These are phyloP conservation scores for Bremia lactucae DNA, from an alignment of 352 stramenopile genomes.

Conservation along the genomic window DNA sequence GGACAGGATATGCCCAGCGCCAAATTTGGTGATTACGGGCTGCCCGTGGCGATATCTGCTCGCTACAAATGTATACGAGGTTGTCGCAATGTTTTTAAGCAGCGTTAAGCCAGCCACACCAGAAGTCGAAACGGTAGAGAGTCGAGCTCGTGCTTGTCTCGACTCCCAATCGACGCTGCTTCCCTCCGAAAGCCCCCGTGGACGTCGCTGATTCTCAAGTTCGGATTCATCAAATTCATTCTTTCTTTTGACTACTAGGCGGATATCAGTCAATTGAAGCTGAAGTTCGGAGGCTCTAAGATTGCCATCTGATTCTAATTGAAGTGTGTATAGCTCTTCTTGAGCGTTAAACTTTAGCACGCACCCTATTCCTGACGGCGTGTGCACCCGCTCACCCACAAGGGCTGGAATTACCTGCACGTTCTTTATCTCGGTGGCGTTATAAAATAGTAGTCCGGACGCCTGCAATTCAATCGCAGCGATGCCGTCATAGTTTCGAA, in stretches of 20 bases:
- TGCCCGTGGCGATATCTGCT: slow-evolving; percentile 67
- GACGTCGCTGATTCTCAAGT: slow-evolving; percentile 18
- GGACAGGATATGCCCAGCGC: slow-evolving; percentile 43
- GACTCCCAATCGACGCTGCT: slow-evolving; percentile 8
- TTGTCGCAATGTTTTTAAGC: slow-evolving; percentile 52
- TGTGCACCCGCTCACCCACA: slow-evolving; percentile 42
- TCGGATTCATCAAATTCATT: slow-evolving; percentile 12
- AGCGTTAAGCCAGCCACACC: slow-evolving; percentile 27
- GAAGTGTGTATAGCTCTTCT: slow-evolving; percentile 45
- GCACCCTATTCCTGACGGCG: slow-evolving; percentile 38
- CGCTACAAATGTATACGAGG: slow-evolving; percentile 50
- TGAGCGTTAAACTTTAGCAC: slow-evolving; percentile 40
- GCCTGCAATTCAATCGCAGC: slow-evolving; percentile 41
- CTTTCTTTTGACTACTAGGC: slow-evolving; percentile 13
- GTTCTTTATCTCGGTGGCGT: slow-evolving; percentile 28
- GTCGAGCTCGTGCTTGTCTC: slow-evolving; percentile 8
- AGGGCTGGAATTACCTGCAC: slow-evolving; percentile 47
- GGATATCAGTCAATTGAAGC: slow-evolving; percentile 31
- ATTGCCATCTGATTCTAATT: slow-evolving; percentile 19
- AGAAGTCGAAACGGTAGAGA: slow-evolving; percentile 3
- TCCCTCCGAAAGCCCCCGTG: slow-evolving; percentile 21
- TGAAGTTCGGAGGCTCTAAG: slow-evolving; percentile 30
- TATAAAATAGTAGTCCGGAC: slow-evolving; percentile 18
- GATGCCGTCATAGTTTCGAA: slow-evolving; percentile 39
- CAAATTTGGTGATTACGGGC: slow-evolving; percentile 63